phyloP scores from a whole-genome alignment of 1,139 yeast genomes.

The Lodderomyces theae region DNA sequence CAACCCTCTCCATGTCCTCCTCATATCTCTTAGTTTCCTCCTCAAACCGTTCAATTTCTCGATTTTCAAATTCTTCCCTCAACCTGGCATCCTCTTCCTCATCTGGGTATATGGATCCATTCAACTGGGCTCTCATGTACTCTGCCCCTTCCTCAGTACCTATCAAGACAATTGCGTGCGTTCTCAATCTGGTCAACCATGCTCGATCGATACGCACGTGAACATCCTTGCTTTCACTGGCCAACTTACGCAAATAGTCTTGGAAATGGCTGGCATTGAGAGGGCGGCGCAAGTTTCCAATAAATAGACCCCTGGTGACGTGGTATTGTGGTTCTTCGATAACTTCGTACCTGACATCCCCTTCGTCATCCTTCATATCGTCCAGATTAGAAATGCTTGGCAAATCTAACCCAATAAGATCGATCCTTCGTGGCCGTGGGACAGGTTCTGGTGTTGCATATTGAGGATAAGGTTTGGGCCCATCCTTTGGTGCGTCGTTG shows the following conservation, averaged over 20 bases:
- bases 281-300: slow-evolving; percentile 42
- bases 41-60: slow-evolving; percentile 24
- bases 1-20: slow-evolving; percentile 12
- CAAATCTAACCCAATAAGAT: slow-evolving; percentile 27
- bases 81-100: slow-evolving; percentile 24
- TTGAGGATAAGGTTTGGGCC: slow-evolving; percentile 16
- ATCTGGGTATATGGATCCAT: slow-evolving; percentile 33
- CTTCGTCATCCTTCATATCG: slow-evolving; percentile 16
- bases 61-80: slow-evolving; percentile 21
- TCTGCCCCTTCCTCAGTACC: slow-evolving; percentile 40
- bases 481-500: slow-evolving; percentile 10
- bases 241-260: slow-evolving; percentile 28
- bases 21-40: slow-evolving; percentile 21
- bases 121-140: slow-evolving; percentile 29
- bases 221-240: slow-evolving; percentile 22
- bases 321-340: slow-evolving; percentile 29
- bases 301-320: slow-evolving; percentile 41
- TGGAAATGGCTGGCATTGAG: slow-evolving; percentile 39
- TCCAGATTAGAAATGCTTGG: slow-evolving; percentile 3
- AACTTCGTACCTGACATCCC: slow-evolving; percentile 33
- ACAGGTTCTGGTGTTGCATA: slow-evolving; percentile 8
- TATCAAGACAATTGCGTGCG: slow-evolving; percentile 43
- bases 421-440: slow-evolving; percentile 15
- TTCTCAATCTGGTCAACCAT: slow-evolving; percentile 41
- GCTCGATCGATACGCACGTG: slow-evolving; percentile 34